These are phyloP conservation scores for Blakeslea trispora DNA, from an alignment of 371 early-diverging fungal species.

Conservation along the genomic window DNA sequence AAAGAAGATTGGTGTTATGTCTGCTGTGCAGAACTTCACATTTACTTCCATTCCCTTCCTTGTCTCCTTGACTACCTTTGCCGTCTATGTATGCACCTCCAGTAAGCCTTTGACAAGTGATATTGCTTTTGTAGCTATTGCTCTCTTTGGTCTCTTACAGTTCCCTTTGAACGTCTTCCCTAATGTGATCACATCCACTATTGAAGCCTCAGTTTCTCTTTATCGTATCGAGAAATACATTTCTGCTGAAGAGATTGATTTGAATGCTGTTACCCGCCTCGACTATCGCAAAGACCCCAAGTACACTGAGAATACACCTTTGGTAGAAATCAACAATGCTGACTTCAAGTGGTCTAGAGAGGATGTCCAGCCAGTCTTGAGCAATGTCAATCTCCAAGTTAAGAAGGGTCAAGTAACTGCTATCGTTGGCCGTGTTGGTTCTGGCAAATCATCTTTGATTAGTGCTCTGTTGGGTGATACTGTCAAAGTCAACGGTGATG, in stretches of 20 bases:
- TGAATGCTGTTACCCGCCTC: conserved; percentile 56
- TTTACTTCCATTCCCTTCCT: conserved; percentile 85
- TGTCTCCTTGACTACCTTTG: conserved; percentile 86
- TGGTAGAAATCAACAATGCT: conserved; percentile 42
- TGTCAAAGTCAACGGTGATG: conserved; percentile 69
- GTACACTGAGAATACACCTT: conserved; percentile 36
- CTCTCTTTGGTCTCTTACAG: conserved; percentile 93
- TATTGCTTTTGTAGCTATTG: conserved; percentile 85
- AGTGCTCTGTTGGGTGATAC: conserved; percentile 88
- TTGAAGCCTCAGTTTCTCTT: conserved; percentile 88
- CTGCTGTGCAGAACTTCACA: conserved; percentile 66
- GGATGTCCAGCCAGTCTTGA: conserved; percentile 53
- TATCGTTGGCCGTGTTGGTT: conserved; percentile 88
- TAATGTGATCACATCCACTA: conserved; percentile 57
- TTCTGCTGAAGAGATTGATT: conserved; percentile 75
- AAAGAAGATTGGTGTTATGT: conserved; percentile 69
- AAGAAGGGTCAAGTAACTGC: conserved; percentile 68
- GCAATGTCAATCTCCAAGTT: conserved; percentile 65
- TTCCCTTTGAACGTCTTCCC: conserved; percentile 83
- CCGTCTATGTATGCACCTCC: conserved; percentile 67
- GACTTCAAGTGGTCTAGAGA: conserved; percentile 36
- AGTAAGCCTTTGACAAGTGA: conserved; percentile 69
- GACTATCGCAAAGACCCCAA: conserved; percentile 33
- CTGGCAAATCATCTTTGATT: conserved; percentile 86
- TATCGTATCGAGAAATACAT: conserved; percentile 81